phyloP scores from a whole-genome alignment of 106 monocot species.

The Gastrodia elata region DNA sequence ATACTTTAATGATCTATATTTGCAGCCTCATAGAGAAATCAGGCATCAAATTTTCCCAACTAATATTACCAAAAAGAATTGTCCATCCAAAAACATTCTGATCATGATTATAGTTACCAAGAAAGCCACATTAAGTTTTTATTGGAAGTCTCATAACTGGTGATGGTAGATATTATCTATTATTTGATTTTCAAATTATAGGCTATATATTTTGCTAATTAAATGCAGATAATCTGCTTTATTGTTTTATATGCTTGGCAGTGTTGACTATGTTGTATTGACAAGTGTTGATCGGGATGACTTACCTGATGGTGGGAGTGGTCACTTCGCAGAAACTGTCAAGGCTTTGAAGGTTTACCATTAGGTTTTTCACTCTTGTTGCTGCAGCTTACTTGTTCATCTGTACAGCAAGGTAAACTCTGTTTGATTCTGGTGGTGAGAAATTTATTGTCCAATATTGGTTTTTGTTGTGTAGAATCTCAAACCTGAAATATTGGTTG shows the following conservation, averaged over 20 bases:
- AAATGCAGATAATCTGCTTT: neutral
- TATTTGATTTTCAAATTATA: neutral
- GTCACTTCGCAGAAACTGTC: slow-evolving; percentile 86
- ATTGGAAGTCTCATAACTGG: neutral
- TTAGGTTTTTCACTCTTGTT: neutral
- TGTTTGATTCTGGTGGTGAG: neutral
- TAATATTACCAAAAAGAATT: neutral
- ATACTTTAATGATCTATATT: neutral
- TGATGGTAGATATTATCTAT: neutral
- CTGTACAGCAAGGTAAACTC: neutral
- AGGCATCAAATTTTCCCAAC: neutral
- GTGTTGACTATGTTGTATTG: slow-evolving; percentile 91
- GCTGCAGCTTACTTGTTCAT: neutral
- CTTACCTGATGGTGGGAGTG: slow-evolving; percentile 95
- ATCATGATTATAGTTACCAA: neutral
- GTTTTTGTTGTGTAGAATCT: slow-evolving; percentile 43
- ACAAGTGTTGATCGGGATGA: slow-evolving; percentile 99
- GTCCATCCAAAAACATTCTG: neutral
- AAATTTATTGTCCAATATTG: neutral
- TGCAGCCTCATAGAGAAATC: neutral
- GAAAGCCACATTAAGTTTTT: neutral
- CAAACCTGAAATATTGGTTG: slow-evolving; percentile 82
- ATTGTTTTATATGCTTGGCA: slow-evolving; percentile 21
- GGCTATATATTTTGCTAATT: neutral
- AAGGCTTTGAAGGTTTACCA: slow-evolving; percentile 60